Evolutionary conservation across 208 protist species (phyloP).

Genomic region (Acanthamoeba lenticulata): DNA sequence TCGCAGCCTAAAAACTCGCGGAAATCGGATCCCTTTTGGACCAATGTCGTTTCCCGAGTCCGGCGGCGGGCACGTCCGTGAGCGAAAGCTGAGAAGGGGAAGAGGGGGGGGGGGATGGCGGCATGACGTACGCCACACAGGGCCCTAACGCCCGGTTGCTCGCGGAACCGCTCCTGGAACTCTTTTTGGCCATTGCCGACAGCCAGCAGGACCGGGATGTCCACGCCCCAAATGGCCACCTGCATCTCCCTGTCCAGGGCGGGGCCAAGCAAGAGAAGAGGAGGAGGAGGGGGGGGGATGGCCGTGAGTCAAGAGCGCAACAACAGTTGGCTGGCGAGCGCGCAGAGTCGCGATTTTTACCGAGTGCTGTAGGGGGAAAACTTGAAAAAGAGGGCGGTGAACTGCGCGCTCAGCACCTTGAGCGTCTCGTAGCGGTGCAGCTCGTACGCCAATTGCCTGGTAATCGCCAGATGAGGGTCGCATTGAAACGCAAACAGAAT

Average conservation of each 20-base stretch:
- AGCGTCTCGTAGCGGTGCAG: background rate
- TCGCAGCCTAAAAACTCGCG: background rate
- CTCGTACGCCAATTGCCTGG: background rate
- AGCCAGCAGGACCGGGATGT: background rate
- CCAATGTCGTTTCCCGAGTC: too few relatives aligned
- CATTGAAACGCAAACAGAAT: background rate
- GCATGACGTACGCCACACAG: background rate
- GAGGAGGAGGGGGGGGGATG: background rate
- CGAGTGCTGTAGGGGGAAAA: slow-evolving; percentile 14
- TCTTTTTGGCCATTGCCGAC: too few relatives aligned
- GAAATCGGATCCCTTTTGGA: background rate
- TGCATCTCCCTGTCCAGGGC: background rate
- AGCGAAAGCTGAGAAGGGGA: too few relatives aligned
- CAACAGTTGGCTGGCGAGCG: background rate
- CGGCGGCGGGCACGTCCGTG: too few relatives aligned
- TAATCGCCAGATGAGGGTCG: background rate
- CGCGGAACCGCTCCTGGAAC: too few relatives aligned
- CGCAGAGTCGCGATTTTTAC: background rate
- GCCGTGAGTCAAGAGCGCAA: background rate
- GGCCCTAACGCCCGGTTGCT: too few relatives aligned
- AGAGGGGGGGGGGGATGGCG: background rate
- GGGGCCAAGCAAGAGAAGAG: background rate
- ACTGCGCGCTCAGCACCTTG: background rate
- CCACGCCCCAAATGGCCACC: background rate
- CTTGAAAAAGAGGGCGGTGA: background rate